Base-by-base conservation (phyloP, 208 protist species). In the Crithidia sp. region DNA sequence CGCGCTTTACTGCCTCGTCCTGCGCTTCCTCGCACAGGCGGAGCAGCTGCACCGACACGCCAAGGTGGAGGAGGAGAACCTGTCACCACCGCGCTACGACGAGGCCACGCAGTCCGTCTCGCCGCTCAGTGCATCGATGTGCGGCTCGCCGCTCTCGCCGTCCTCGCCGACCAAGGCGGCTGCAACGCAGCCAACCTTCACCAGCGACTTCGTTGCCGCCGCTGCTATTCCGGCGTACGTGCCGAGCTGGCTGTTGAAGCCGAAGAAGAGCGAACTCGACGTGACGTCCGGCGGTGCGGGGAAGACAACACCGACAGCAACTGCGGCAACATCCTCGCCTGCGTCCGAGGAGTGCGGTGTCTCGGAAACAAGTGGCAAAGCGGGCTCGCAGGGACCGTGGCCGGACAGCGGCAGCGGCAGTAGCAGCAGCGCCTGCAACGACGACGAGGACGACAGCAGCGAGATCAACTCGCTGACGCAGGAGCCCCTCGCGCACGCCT, bases 1-100 rank as follows among this genome's bases (percentile, higher is more conserved):
- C 1, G 83, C 85, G 44, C 64, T 93, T 8, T 93, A 93, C 76
- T 77, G 61, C 62, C 76, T 93, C 16, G 85, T 87, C 9, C 71
- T 76, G 40, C 85, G 88, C 52, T 93, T 88, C 69, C 66, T 93
- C 17, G 71, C 56, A 4, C 67, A 79, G 52, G 47, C 77, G 60
- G 75, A 81, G 59, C 65, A 83, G 50, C 63, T 76, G 53, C 52
- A 69, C 47, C 74, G 41, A 43, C 65, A 69, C 44, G 47, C 65
- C 19, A 47, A 19, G 52, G 7, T 63, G 14, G 71, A 69, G 58
- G 59, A 60, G 59, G 53, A 79, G 43, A 73, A 72, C 44, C 47
- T 69, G 60, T 72, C 74, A 39, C 74, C 74, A 16, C 74, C 74
- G 45, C 60, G 59, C 52, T 79, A 79, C 67, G 67, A 67, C 47